Conservation (phyloP, 139 green algal species). For the Chlorella vulgaris region DNA sequence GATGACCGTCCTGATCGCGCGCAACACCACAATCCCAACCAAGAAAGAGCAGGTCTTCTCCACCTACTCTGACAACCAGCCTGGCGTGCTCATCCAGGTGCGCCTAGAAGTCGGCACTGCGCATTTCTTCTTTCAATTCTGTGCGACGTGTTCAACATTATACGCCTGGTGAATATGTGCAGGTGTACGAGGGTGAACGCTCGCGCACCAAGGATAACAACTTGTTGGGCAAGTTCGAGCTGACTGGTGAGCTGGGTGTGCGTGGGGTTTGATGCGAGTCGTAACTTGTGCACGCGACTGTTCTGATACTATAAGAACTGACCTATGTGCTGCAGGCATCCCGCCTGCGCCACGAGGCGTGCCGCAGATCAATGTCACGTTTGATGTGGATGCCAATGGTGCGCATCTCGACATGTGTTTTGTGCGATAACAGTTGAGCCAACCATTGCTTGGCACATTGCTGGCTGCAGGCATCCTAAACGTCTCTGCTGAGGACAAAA, state of each 20-base stretch:
- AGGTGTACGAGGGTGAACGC: conserved; percentile 85
- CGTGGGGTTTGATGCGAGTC: too few relatives aligned
- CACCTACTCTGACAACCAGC: conserved; percentile 98
- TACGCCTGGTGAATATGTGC: conserved; percentile 92
- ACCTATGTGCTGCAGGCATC: conserved; percentile 79
- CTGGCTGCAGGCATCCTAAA: background rate
- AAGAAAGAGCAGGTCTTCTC: conserved; percentile 99
- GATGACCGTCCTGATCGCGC: conserved; percentile 92
- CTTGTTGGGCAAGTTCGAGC: conserved; percentile 54
- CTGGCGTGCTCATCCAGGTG: conserved; percentile 63
- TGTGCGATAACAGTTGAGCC: background rate
- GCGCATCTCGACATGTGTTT: background rate
- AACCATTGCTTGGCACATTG: too few relatives aligned
- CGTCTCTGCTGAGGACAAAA: background rate
- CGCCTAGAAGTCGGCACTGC: background rate
- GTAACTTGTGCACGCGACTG: too few relatives aligned
- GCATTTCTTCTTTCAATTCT: background rate
- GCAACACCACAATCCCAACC: conserved; percentile 98
- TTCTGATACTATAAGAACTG: too few relatives aligned
- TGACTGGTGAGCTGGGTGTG: background rate
- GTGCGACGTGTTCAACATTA: background rate
- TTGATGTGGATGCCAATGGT: conserved; percentile 98
- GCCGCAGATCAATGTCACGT: conserved; percentile 96
- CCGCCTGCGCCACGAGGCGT: conserved; percentile 95
- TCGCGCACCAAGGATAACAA: conserved; percentile 96